Percentiles rank a stretch among this genome's conserved stretches.
These are phyloP conservation scores for Lachnellula subtilissima DNA, from an alignment of 2,329 filamentous ascomycete species.

Conservation along the genomic window DNA sequence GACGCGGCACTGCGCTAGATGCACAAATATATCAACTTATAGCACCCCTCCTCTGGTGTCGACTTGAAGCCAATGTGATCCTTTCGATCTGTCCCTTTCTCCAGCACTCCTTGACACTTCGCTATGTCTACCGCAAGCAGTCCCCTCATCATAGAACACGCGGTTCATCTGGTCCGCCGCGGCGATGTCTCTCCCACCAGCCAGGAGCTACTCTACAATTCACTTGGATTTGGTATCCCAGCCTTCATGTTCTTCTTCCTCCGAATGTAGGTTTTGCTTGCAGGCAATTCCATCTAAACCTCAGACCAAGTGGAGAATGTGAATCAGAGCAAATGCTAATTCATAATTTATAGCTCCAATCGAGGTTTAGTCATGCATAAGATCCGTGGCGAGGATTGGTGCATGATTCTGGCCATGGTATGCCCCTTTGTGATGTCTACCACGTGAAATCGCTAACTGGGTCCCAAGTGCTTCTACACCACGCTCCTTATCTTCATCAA, in stretches of 20 bases:
- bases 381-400: slow-evolving; percentile 32
- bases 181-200: slow-evolving; percentile 16
- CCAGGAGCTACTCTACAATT: slow-evolving; percentile 18
- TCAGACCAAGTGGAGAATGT: background rate
- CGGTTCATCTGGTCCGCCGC: background rate
- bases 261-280: slow-evolving; percentile 17
- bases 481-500: slow-evolving; percentile 34
- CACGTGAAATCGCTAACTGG: background rate
- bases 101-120: background rate
- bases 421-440: slow-evolving; percentile 2
- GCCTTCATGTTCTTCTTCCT: slow-evolving; percentile 14
- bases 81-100: no score
- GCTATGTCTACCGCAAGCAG: background rate
- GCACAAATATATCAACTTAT: no score
- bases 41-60: no score
- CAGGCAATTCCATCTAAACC: background rate
- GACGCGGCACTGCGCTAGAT: no score
- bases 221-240: slow-evolving; percentile 19
- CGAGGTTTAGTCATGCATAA: slow-evolving; percentile 13
- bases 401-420: slow-evolving; percentile 36
- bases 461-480: slow-evolving; percentile 32
- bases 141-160: background rate
- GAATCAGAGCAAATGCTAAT: background rate
- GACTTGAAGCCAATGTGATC: no score
- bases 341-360: slow-evolving; percentile 11